Base-by-base conservation (phyloP, 495 filamentous ascomycete genomes). In the Aspergillus campestris region DNA sequence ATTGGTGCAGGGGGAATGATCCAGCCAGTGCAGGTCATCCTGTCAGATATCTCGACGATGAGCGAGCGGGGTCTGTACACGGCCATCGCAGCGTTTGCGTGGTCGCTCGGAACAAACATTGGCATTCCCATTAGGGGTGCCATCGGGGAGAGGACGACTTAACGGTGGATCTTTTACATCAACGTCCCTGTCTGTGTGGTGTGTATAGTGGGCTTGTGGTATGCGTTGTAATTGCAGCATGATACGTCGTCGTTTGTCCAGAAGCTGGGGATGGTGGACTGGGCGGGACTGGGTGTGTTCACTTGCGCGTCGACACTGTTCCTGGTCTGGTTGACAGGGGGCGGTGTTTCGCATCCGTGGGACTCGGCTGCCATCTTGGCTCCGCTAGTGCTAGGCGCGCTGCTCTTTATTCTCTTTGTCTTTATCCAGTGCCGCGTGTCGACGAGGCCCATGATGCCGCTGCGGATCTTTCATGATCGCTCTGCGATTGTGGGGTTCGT, bases 261-360 rank as follows among this genome's bases (percentile, higher is more conserved):
- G n/a, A n/a, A n/a, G n/a, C n/a, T n/a, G n/a, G n/a, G n/a, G n/a
- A n/a, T n/a, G n/a, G n/a, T n/a, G n/a, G n/a, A n/a, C n/a, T n/a
- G n/a, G n/a, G n/a, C n/a, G n/a, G n/a, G n/a, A n/a, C n/a, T n/a
- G n/a, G n/a, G n/a, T n/a, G n/a, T n/a, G n/a, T n/a, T n/a, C n/a
- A n/a, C n/a, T n/a, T n/a, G n/a, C n/a, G n/a, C n/a, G n/a, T n/a
- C n/a, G n/a, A 73, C 75, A 2, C 63, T 64, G 8, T 73, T 79
- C 39, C 58, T 79, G 6, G 62, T 80, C 6, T 72, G 72, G 0
- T 58, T 79, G n/a, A 73, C 73, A 0, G 78, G 75, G 75, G 78
- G 68, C 7, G 76, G 77, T 8, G 57, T 67, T 15, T 65, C 72
- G 57, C 74, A 68, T 41, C 47, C 59, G 7, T 79, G 74, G 77